A percentile compares a stretch with the other conserved stretches of the same genome.
These are phyloP conservation scores for Pezicula radicicola DNA, from an alignment of 2,329 filamentous ascomycete species.

Conservation along the genomic window DNA sequence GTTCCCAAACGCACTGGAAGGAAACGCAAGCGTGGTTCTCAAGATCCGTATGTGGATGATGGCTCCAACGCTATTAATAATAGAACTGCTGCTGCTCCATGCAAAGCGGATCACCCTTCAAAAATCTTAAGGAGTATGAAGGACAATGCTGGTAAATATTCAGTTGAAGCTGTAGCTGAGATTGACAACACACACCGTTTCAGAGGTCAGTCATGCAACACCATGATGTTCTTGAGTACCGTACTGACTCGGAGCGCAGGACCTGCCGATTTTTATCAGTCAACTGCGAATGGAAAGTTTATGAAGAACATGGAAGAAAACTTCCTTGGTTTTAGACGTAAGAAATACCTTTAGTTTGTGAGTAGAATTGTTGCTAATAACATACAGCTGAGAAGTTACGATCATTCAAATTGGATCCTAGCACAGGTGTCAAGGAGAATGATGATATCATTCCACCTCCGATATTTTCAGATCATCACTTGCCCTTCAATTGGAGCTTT, in stretches of 20 bases:
- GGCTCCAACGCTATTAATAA: background rate
- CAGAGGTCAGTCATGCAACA: conserved; percentile 47
- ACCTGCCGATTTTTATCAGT: conserved; percentile 84
- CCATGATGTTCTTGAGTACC: background rate
- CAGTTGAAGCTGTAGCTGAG: conserved; percentile 66
- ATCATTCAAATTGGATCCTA: conserved; percentile 64
- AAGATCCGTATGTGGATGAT: conserved; percentile 57
- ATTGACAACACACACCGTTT: conserved; percentile 84
- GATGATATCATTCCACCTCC: conserved; percentile 78
- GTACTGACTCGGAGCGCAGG: conserved; percentile 33
- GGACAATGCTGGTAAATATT: conserved; percentile 68
- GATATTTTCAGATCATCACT: conserved; percentile 68
- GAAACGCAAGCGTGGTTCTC: conserved; percentile 77
- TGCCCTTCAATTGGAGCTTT: conserved; percentile 79
- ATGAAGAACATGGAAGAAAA: conserved; percentile 68
- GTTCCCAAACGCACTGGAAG: conserved; percentile 84
- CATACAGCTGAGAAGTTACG: conserved; percentile 52
- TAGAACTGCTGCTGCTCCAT: background rate
- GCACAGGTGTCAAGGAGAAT: conserved; percentile 53
- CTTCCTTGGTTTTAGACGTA: conserved; percentile 70
- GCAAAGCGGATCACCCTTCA: conserved; percentile 48
- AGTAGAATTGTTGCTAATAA: conserved; percentile 13
- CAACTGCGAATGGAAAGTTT: conserved; percentile 65
- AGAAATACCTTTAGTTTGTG: conserved; percentile 12
- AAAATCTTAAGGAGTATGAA: conserved; percentile 60